A percentile compares a stretch with the other conserved stretches of the same genome.
Evolutionary conservation across 31 red algal species (phyloP).

Genomic region (Odonthalia washingtoniensis): DNA sequence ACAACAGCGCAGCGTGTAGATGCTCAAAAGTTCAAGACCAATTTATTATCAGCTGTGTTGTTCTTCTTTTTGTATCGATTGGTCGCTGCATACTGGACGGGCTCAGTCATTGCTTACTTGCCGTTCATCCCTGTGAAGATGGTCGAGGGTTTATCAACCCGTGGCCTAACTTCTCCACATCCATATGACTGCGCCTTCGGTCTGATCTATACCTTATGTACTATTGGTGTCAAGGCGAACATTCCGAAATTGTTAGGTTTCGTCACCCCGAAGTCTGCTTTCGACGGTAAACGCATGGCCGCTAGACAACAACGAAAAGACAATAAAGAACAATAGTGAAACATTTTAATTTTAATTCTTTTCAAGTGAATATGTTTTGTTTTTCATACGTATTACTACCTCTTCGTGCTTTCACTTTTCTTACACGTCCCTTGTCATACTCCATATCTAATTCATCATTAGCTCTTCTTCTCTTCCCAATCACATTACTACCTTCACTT

Average conservation of each 20-base stretch:
- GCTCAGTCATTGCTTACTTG: slow-evolving; percentile 76
- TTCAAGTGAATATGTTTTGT: slow-evolving; percentile 24
- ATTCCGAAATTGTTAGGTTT: slow-evolving; percentile 81
- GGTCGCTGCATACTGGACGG: slow-evolving; percentile 66
- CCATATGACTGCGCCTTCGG: slow-evolving; percentile 75
- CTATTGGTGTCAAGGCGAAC: slow-evolving; percentile 91
- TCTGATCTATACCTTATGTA: slow-evolving; percentile 85
- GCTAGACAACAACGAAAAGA: slow-evolving; percentile 49
- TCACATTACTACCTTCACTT: not conserved
- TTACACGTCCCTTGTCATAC: slow-evolving; percentile 65
- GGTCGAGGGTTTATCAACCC: slow-evolving; percentile 66
- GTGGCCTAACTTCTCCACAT: slow-evolving; percentile 70
- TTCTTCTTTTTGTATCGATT: slow-evolving; percentile 84
- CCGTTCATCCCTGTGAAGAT: slow-evolving; percentile 82
- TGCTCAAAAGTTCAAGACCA: slow-evolving; percentile 56
- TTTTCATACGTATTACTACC: slow-evolving; percentile 30
- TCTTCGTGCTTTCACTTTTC: slow-evolving; percentile 28
- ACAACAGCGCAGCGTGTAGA: slow-evolving; percentile 64
- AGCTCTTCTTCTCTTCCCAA: slow-evolving; percentile 52
- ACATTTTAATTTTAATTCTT: not conserved
- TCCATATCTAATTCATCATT: slow-evolving; percentile 62
- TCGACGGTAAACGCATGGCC: slow-evolving; percentile 63
- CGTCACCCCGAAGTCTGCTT: slow-evolving; percentile 71
- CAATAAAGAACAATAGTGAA: slow-evolving; percentile 13
- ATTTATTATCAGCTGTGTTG: slow-evolving; percentile 51